phyloP scores from a whole-genome alignment of 129 eudicot genomes.

The Logfia minima region DNA sequence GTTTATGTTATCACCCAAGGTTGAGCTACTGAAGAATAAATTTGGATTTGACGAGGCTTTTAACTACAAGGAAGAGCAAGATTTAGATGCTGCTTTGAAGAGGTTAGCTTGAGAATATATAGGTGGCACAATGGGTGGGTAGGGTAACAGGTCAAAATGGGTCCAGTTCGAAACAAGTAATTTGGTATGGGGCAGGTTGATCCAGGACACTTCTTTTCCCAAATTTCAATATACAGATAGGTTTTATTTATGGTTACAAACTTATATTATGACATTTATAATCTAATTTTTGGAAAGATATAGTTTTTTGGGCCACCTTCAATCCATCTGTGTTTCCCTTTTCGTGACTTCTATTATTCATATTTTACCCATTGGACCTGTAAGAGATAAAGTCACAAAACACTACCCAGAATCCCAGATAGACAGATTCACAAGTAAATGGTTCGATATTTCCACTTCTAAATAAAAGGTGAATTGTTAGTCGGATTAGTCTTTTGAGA shows the following conservation, averaged over 20 bases:
- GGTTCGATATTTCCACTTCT: not conserved
- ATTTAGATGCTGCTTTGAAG: constrained; percentile 35
- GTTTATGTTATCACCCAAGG: constrained; percentile 28
- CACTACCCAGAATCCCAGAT: no score
- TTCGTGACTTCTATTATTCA: no score
- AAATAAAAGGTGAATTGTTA: not conserved
- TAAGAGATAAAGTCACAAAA: no score
- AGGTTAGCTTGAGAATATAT: constrained; percentile 25
- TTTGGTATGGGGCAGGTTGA: not conserved
- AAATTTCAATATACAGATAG: no score
- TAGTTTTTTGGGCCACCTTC: no score
- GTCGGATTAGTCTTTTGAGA: not conserved
- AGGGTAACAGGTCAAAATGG: no score
- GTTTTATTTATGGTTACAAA: no score
- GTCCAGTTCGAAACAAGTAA: no score
- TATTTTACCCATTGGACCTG: no score
- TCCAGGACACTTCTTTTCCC: no score
- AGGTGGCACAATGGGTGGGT: not conserved
- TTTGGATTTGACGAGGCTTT: constrained; percentile 53
- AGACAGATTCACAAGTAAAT: not conserved
- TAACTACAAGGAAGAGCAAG: constrained; percentile 50
- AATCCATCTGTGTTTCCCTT: not conserved
- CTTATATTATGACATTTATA: no score
- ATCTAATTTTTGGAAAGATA: no score
- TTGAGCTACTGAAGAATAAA: constrained; percentile 44